These are phyloP conservation scores for Heliosperma pusillum DNA, from an alignment of 148 eudicot species.

Conservation along the genomic window DNA sequence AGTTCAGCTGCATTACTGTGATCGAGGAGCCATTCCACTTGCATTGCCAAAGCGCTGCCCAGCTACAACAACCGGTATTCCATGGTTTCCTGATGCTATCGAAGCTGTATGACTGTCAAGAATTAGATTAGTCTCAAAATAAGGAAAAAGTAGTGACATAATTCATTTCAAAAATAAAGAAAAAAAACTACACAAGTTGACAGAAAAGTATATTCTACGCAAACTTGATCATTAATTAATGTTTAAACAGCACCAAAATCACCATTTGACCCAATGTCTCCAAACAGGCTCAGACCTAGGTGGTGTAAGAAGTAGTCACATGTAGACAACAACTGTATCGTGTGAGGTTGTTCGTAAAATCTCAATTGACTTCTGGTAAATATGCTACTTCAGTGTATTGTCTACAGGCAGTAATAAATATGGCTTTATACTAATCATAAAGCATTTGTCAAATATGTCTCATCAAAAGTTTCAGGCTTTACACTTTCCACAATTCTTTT, in stretches of 20 bases:
- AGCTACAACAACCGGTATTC: constrained; percentile 83
- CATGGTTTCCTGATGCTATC: constrained; percentile 93
- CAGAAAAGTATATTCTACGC: background rate
- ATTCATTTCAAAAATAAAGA: background rate
- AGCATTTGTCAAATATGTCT: background rate
- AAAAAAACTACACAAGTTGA: background rate
- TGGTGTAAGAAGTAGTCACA: no score
- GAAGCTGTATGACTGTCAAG: constrained; percentile 92
- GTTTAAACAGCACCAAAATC: background rate
- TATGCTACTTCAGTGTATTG: background rate
- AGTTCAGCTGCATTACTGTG: constrained; percentile 63
- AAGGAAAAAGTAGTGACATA: no score
- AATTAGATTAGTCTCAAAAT: background rate
- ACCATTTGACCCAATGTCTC: background rate
- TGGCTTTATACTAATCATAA: background rate
- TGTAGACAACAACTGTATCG: no score
- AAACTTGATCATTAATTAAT: background rate
- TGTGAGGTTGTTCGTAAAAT: no score
- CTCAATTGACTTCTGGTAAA: background rate
- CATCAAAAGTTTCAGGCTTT: background rate
- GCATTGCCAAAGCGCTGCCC: constrained; percentile 97
- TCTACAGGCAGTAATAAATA: background rate
- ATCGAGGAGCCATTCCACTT: constrained; percentile 99
- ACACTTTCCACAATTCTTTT: no score
- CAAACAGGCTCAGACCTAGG: background rate